Evolutionary conservation across 306 rosid genomes (phyloP), one percentile per base, ranked within the genome.

Genomic region (Citrullus colocynthis): DNA sequence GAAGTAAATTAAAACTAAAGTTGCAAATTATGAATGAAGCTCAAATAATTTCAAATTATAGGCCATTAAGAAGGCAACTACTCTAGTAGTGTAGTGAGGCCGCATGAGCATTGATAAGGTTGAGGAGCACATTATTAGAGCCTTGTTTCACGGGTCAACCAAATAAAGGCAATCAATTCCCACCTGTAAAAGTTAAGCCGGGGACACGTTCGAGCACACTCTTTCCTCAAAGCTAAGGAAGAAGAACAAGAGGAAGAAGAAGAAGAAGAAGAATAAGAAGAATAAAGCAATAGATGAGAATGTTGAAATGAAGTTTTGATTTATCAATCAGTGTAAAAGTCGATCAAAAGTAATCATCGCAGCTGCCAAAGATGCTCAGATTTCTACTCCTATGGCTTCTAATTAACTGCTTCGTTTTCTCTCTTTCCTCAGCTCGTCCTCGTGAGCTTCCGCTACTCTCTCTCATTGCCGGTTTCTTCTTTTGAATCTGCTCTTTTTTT

Each of bases 321-420:
- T 45, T 65, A 79, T 4, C 76, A 13, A 12, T 48, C 76, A 10
- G 14, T 30, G 69, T 36, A 54, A 77, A 52, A 76, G 11, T 30
- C 78, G 1, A 81, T 76, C 45, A 79, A 1, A 76, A 30, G 16
- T 0, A 49, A 54, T 65, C 66, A 65, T 72, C 28, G 28, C 73
- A 80, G 56, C 80, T 28, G 63, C 84, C 18, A 8, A 74, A 52
- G 75, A 86, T 86, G 97, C 78, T 78, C 72, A 82, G 88, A 88
- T 86, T 83, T 75, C 88, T 82, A 79, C 83, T 85, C 15, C 83
- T 64, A 21, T 89, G 90, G 85, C 85, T 85, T 75, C 44, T 88
- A 76, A 32, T 90, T n/a, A 67, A 85, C 84, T 76, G 82, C 85
- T 80, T 73, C 9, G 81, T 77, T 48, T 78, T 81, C 51, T 42